Evolutionary conservation across 768 basidiomycete species (phyloP), one percentile per base, ranked within the genome.

Genomic region (Podaxis sp.): DNA sequence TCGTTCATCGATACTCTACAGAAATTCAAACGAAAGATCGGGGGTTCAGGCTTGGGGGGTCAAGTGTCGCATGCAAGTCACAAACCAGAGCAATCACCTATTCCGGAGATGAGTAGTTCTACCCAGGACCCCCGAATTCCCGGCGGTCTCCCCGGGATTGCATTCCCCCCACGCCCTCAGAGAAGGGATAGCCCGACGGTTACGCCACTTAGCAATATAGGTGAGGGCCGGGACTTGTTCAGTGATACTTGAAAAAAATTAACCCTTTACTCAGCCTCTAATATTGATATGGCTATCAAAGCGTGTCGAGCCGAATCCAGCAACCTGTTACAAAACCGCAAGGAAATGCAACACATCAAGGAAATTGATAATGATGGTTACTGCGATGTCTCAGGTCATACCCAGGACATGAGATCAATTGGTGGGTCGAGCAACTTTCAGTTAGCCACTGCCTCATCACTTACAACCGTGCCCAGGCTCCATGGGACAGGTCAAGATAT

Each of bases 321-420:
- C 5, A 80, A 84, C 55, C 68, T 90, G 15, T 69, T 94, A 9
- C 79, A 79, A 55, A 91, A 90, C 69, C 75, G 85, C 51, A 79
- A 88, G 69, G 79, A 85, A 46, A 89, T 93, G 88, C 83, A 84
- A 63, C 77, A 80, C 53, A 83, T 95, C 36, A 88, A 84, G 66
- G 91, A 93, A 69, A 85, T 86, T 7, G 69, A 90, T n/a, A 79
- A 91, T 64, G 90, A 92, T 64, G 88, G 90, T 2, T 94, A 94
- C 68, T 94, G 93, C 65, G 93, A 94, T 72, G 74, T 87, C 12
- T 88, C 87, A 55, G 91, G 89, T 1, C 77, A 81, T 49, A 78
- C 78, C 17, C 84, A 82, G 7, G 83, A 91, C 69, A 73, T 94
- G 57, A 80, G 76, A 36, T 72, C 82, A 46, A 77, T 87, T n/a